phyloP scores from a whole-genome alignment of 345 rosid species.

The Eucalyptus dawsonii region DNA sequence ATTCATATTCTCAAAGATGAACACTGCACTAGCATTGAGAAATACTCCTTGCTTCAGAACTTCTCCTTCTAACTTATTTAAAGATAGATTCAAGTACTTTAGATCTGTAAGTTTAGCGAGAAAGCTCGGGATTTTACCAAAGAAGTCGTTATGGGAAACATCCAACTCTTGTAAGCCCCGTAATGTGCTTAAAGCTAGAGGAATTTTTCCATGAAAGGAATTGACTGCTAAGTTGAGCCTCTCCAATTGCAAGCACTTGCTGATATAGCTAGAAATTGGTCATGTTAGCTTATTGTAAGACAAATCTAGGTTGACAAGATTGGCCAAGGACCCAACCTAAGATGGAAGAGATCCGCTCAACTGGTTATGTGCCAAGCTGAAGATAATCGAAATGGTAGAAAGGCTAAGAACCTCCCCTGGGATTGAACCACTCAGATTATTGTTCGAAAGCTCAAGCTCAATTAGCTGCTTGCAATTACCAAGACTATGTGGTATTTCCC shows the following conservation, averaged over 20 bases:
- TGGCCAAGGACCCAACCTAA: conserved; percentile 5
- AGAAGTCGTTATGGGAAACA: conserved; percentile 26
- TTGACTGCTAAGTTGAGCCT: background rate
- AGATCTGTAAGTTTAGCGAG: background rate
- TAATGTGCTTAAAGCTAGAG: conserved; percentile 8
- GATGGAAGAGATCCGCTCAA: conserved; percentile 10
- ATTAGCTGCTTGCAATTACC: background rate
- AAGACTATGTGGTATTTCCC: conserved; percentile 4
- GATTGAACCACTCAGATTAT: background rate
- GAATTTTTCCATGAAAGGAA: background rate
- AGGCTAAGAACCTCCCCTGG: background rate
- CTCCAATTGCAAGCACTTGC: conserved; percentile 4
- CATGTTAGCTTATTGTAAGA: conserved; percentile 14
- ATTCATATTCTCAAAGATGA: conserved; percentile 5
- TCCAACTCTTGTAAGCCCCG: conserved; percentile 9
- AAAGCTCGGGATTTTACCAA: conserved; percentile 4
- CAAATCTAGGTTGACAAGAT: background rate
- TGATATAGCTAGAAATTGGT: conserved; percentile 6
- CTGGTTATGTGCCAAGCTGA: background rate
- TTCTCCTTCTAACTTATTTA: conserved; percentile 28
- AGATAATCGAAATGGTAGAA: background rate
- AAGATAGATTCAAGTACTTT: conserved; percentile 10
- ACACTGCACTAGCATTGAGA: conserved; percentile 8
- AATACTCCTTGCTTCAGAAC: conserved; percentile 20
- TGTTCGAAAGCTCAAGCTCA: conserved; percentile 4